phyloP scores from a whole-genome alignment of 108 stramenopile genomes.

The Skeletonema grethae region DNA sequence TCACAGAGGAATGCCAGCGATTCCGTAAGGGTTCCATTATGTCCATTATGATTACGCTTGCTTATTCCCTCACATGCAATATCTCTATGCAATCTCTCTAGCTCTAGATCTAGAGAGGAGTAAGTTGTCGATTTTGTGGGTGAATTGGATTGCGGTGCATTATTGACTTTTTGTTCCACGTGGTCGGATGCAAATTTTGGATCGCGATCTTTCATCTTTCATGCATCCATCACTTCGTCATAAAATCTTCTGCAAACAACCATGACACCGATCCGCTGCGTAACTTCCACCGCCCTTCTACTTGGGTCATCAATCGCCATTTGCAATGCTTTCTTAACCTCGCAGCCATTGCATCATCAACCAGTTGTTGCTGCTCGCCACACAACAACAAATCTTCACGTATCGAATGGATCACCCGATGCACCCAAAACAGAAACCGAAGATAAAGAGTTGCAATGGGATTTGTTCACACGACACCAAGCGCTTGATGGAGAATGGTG shows the following conservation, averaged over 20 bases:
- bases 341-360: slow-evolving; percentile 10
- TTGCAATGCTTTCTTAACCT: slow-evolving; percentile 18
- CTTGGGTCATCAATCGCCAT: background rate
- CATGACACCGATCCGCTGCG: background rate
- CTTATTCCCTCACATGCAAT: too few relatives aligned
- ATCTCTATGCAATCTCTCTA: too few relatives aligned
- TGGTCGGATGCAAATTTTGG: background rate
- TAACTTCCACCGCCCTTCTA: background rate
- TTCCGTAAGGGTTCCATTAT: background rate
- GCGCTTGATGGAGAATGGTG: slow-evolving; percentile 76
- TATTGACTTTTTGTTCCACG: background rate
- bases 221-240: background rate
- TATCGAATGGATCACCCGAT: slow-evolving; percentile 28
- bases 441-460: slow-evolving; percentile 79
- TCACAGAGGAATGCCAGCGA: slow-evolving; percentile 21
- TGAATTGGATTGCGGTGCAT: too few relatives aligned
- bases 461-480: slow-evolving; percentile 77
- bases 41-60: background rate
- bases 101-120: too few relatives aligned
- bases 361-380: background rate
- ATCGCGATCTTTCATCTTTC: background rate
- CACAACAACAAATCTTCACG: slow-evolving; percentile 10
- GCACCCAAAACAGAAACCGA: slow-evolving; percentile 45
- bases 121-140: too few relatives aligned
- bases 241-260: background rate